phyloP scores from a whole-genome alignment of 176 grass and related monocot species.

The Tuctoria greenei region DNA sequence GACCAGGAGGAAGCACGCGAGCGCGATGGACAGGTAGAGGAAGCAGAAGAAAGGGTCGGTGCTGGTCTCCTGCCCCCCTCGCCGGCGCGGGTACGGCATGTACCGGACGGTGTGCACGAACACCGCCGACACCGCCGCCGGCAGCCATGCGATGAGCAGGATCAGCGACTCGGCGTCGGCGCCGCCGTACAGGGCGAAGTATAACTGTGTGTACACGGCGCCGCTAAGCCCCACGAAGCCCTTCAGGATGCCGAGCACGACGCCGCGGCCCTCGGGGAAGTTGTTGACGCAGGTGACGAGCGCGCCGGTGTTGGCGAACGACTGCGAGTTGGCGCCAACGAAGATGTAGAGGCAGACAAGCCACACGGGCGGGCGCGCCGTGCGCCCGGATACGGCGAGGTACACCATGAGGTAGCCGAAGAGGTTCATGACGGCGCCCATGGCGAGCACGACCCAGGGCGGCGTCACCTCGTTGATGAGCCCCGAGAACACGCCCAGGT shows the following conservation, averaged over 20 bases:
- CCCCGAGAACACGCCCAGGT: slow-evolving; percentile 67
- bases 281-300: slow-evolving; percentile 69
- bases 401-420: slow-evolving; percentile 82
- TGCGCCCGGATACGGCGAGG: slow-evolving; percentile 53
- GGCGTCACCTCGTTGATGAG: slow-evolving; percentile 77
- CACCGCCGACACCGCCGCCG: slow-evolving; percentile 57
- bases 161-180: slow-evolving; percentile 60
- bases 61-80: slow-evolving; percentile 20
- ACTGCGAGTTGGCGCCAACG: slow-evolving; percentile 72
- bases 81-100: background rate
- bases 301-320: slow-evolving; percentile 69
- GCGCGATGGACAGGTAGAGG: background rate
- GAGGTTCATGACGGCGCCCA: slow-evolving; percentile 72
- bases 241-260: slow-evolving; percentile 70
- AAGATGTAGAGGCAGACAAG: slow-evolving; percentile 66
- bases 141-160: slow-evolving; percentile 76
- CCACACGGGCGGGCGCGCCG: slow-evolving; percentile 41
- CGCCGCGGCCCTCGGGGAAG: slow-evolving; percentile 68
- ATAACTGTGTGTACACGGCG: slow-evolving; percentile 84
- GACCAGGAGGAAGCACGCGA: background rate
- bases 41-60: background rate
- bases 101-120: slow-evolving; percentile 76
- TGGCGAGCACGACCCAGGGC: slow-evolving; percentile 64
- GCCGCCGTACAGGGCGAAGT: slow-evolving; percentile 61
- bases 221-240: slow-evolving; percentile 76